Base-by-base conservation (phyloP, 1,284 basidiomycete species). In the Pseudozyma thailandica region DNA sequence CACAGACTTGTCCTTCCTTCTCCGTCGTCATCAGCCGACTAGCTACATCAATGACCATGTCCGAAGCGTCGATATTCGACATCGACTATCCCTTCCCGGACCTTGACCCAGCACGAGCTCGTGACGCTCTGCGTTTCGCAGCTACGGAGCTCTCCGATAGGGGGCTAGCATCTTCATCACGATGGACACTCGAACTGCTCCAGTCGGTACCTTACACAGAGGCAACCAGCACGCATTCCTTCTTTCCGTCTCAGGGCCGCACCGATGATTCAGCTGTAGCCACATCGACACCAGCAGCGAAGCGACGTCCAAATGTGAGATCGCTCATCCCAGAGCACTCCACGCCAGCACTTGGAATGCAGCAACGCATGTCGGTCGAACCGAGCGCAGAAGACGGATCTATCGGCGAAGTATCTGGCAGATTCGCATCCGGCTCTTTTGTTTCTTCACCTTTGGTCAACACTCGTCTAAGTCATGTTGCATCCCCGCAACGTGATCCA, bases 111-210 rank as follows among this genome's bases (percentile, higher is more conserved):
- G 31, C 44, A 25, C 46, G 54, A 9, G 75, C 75, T 5, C 45
- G 73, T 21, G 52, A 50, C 6, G 42, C 57, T 7, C 62, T 77
- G 15, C 54, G 75, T 13, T 26, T 47, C 8, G 72, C 75, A 9
- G 70, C 70, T 4, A 31, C 42, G 12, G 63, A 74, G 55, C 60
- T 77, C 2, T 50, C 58, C 8, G 66, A 77, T 9, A 57, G 75
- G 20, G 73, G 74, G 4, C 52, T 77, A 15, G 57, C 53, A 9
- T 65, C 72, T 30, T 64, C 72, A 2, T 71, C 74, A n/a, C 57
- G 55, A 47, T 77, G 74, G 74, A 74, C 79, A 20, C 61, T 77
- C 30, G 79, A 81, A 43, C 64, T 80, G 31, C 61, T 76, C 15
- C 54, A 68, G 20, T 66, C 69, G 15, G 69, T 78, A 1, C 73